Evolutionary conservation across 2,329 filamentous ascomycete genomes (phyloP).

Genomic region (Fusarium pseudograminearum): DNA sequence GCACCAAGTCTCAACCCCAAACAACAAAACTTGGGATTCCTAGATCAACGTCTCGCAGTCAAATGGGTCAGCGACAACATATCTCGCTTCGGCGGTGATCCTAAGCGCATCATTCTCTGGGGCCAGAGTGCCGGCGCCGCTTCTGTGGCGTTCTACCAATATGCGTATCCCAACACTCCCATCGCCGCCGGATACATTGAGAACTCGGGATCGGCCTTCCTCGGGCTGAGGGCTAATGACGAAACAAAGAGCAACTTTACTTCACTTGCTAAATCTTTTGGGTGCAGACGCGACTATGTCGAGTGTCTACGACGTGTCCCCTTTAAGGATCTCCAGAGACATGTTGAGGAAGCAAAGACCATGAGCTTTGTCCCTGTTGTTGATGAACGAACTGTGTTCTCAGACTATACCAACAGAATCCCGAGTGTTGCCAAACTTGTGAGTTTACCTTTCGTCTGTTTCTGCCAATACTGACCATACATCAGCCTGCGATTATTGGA

Average conservation of each 20-base stretch:
- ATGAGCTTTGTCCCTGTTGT: conserved; percentile 11
- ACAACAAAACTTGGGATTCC: conserved; percentile 5
- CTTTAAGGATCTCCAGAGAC: conserved; percentile 3
- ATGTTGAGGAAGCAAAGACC: conserved; percentile 1
- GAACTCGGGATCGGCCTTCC: conserved; percentile 3
- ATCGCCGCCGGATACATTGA: conserved; percentile 16
- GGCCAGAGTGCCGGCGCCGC: conserved; percentile 10
- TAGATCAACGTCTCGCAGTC: conserved; percentile 17
- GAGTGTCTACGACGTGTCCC: not conserved
- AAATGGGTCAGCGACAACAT: conserved; percentile 14
- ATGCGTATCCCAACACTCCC: conserved; percentile 6
- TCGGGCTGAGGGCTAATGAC: not conserved
- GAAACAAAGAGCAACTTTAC: conserved; percentile 2
- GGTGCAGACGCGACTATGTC: not conserved
- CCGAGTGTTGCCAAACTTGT: not conserved
- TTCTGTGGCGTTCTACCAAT: conserved; percentile 17
- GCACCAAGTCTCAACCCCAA: not conserved
- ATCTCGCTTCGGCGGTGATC: not conserved
- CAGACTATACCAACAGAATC: not conserved
- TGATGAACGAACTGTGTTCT: conserved; percentile 8
- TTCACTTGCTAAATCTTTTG: not conserved
- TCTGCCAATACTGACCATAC: not conserved
- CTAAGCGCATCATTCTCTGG: conserved; percentile 7
- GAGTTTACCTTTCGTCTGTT: not conserved
- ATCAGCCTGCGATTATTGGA: conserved; percentile 9